These are phyloP conservation scores for Setaria italica DNA, from an alignment of 202 grass and related monocot species.

Conservation along the genomic window DNA sequence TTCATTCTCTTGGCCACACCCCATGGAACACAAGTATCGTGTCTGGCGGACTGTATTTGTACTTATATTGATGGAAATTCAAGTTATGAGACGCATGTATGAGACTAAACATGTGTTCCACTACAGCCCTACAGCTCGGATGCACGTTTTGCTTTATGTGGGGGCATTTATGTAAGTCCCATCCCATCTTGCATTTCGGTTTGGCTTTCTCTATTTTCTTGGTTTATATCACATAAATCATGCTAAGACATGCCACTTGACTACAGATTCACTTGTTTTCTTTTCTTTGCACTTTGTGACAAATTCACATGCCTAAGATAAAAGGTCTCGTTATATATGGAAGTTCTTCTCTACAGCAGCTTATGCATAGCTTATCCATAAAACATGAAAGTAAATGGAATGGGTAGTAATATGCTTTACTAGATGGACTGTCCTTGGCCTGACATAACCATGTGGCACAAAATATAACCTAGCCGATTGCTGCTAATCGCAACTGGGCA, in stretches of 20 bases:
- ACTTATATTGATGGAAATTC: constrained; percentile 86
- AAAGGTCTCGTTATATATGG: not conserved
- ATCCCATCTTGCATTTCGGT: not conserved
- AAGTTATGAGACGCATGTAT: constrained; percentile 80
- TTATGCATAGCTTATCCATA: too few relatives aligned
- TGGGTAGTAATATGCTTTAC: too few relatives aligned
- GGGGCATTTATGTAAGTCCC: constrained; percentile 74
- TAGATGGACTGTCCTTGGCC: too few relatives aligned
- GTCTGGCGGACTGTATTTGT: constrained; percentile 84
- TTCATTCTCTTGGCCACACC: constrained; percentile 57
- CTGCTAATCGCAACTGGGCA: too few relatives aligned
- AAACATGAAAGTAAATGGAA: too few relatives aligned
- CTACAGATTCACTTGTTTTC: not conserved
- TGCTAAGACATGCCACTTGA: constrained; percentile 13
- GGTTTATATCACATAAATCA: not conserved
- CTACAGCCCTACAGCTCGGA: constrained; percentile 81
- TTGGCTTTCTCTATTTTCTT: constrained; percentile 26
- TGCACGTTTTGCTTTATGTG: constrained; percentile 80
- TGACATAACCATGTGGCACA: too few relatives aligned
- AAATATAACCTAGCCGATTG: too few relatives aligned
- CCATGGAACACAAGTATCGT: constrained; percentile 70
- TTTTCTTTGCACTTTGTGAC: constrained; percentile 12
- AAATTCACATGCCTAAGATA: constrained; percentile 1
- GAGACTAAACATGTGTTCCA: constrained; percentile 87
- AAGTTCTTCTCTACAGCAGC: not conserved